Base-by-base conservation (phyloP, 2,329 filamentous ascomycete species). In the Pyricularia pennisetigena region DNA sequence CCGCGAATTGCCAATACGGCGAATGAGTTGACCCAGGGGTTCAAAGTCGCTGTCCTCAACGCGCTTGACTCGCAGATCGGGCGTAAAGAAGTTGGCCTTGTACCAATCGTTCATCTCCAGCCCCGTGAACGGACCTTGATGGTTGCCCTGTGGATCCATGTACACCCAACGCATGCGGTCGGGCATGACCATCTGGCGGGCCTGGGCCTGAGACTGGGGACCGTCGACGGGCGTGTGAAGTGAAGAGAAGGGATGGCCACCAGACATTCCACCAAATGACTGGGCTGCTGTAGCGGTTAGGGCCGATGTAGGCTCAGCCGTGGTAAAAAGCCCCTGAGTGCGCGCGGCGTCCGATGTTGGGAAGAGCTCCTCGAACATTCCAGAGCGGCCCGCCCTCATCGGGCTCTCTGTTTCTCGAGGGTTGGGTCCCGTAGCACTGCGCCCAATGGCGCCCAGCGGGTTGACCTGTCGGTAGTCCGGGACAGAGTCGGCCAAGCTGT, bases 21-120 rank as follows among this genome's bases (percentile, higher is more conserved):
- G 86, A 71, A 99, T 97, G 28, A 99, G 86, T 78, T 98, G 94
- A 2, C 94, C 95, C 10, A 99, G 82, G 14, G 94, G 95, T 78
- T 99, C 95, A 74, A 97, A 99, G 66, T 99, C 94, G 0, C 85
- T 83, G 74, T 99, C 95, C 76, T 99, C 95, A 5, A 94, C 83
- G 77, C 97, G 97, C 81, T 96, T 97, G 35, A 99, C 95, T 62
- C 96, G 88, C 24, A 99, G 83, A 73, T 99, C 94, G 0, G 94
- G 90, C 0, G 93, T 97, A 79, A 99, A 99, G 81, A 98, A 99
- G 64, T 94, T 94, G 54, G 94, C 94, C 78, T 98, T 98, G 80
- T 98, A 99, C 95, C 95, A 99, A 74, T 99, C 96, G 73, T 99
- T 96, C 95, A 99, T 99, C 79, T 99, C 95, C 66, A 99, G 82